phyloP scores from a whole-genome alignment of 768 basidiomycete genomes.

The Hypholoma sublateritium region DNA sequence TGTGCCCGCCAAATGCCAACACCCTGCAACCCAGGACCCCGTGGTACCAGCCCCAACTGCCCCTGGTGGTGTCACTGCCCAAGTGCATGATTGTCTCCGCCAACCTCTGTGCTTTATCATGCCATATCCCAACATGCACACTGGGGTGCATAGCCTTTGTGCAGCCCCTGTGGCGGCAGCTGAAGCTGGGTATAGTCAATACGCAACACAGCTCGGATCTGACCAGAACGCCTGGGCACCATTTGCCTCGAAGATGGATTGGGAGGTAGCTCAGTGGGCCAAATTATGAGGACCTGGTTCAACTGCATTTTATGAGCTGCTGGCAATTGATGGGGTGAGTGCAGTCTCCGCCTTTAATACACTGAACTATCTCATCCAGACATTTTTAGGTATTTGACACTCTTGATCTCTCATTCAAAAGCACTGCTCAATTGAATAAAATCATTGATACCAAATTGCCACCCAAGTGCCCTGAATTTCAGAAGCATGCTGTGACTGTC shows the following conservation, averaged over 20 bases:
- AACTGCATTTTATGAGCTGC: background rate
- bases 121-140: too few species aligned
- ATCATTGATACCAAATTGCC: conserved; percentile 28
- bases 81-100: too few species aligned
- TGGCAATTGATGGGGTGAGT: background rate
- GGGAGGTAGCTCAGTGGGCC: background rate
- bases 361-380: conserved; percentile 14
- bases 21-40: too few species aligned
- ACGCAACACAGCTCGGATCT: background rate
- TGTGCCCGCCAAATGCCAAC: too few species aligned
- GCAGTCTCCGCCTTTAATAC: background rate
- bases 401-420: conserved; percentile 27
- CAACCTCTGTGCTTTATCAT: too few species aligned
- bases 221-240: background rate
- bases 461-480: conserved; percentile 21
- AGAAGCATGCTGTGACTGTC: conserved; percentile 23
- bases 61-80: too few species aligned
- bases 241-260: background rate
- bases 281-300: background rate
- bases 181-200: background rate
- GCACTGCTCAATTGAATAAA: conserved; percentile 23
- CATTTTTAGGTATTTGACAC: conserved; percentile 21
- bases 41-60: too few species aligned
- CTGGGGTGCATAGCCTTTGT: too few species aligned
- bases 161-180: background rate